Base-by-base conservation (phyloP, 2,329 filamentous ascomycete species). In the Phoma sp. region DNA sequence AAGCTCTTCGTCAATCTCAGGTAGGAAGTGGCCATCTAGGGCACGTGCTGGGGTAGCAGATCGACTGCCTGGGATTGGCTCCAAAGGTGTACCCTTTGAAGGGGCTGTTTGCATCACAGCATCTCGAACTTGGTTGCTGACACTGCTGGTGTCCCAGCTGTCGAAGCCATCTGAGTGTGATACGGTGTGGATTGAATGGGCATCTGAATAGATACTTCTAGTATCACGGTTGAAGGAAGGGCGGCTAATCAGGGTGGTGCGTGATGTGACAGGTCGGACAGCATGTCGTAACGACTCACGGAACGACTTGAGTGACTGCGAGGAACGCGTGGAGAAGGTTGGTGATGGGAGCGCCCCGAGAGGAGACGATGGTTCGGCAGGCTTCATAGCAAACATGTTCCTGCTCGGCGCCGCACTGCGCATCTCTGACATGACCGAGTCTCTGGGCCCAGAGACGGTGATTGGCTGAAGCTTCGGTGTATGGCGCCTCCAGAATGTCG, bases 101-200 rank as follows among this genome's bases (percentile, higher is more conserved):
- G 74, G 72, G 9, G 49, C 65, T 67, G 37, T 57, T 45, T 70
- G 64, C 43, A 68, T 42, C 17, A 68, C 12, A 77, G 77, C 20
- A 62, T 87, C 83, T 23, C 85, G 81, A 61, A 81, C 83, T 59
- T 87, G 83, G 2, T 83, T 76, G 61, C 88, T 87, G 2, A 91
- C 86, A 0, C 81, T 79, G 0, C 87, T 89, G 0, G 87, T 90
- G 65, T 92, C 88, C 89, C 89, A 92, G 2, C 83, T 86, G 64
- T 91, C 89, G 64, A 92, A 91, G 1, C 84, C 84, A 56, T 89
- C 87, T 2, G 74, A 70, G 26, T 75, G 76, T 21, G 76, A 71
- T 15, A 69, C 56, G n/a, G 67, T 72, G 34, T 75, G 72, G 18
- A 75, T 48, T 5, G 75, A 69, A 36, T 66, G 61, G 33, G 57